phyloP scores from a whole-genome alignment of 129 eudicot species.

The Deinandra increscens region DNA sequence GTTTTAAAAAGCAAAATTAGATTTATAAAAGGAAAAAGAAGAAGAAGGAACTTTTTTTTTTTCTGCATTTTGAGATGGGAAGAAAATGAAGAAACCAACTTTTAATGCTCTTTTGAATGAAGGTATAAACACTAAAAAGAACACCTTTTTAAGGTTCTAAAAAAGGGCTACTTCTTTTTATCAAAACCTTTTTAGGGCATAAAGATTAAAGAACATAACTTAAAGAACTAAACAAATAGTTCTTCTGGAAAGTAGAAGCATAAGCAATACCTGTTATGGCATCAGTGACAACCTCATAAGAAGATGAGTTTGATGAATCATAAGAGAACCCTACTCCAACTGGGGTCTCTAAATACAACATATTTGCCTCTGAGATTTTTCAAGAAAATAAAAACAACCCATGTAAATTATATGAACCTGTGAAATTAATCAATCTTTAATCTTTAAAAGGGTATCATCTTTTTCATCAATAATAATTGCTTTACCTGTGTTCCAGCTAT shows the following conservation, averaged over 20 bases:
- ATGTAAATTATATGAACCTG: neutral
- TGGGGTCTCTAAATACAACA: constrained; percentile 80
- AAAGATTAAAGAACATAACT: constrained; percentile 30
- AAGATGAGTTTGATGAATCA: constrained; percentile 57
- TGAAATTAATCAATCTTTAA: constrained; percentile 12
- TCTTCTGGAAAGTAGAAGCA: constrained; percentile 8
- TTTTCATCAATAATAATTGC: constrained; percentile 21
- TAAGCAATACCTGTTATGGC: constrained; percentile 60
- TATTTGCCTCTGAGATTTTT: constrained; percentile 69
- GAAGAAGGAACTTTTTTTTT: constrained; percentile 7
- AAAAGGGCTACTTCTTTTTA: constrained; percentile 36
- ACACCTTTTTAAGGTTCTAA: constrained; percentile 38
- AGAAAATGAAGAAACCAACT: constrained; percentile 23
- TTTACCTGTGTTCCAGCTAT: constrained; percentile 91
- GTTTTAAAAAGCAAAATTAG: constrained; percentile 11
- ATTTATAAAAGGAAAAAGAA: constrained; percentile 25
- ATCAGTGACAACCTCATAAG: constrained; percentile 61
- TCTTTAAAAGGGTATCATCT: constrained; percentile 30
- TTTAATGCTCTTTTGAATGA: constrained; percentile 28
- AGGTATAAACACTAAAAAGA: constrained; percentile 30
- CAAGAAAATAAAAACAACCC: constrained; percentile 12
- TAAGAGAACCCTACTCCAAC: constrained; percentile 95
- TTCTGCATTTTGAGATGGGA: constrained; percentile 5
- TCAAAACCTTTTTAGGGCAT: constrained; percentile 26
- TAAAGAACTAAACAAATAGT: constrained; percentile 15